Percentiles rank a stretch among this genome's conserved stretches.
Conservation (phyloP, 257 asterid species). For the Apocynum venetum region DNA sequence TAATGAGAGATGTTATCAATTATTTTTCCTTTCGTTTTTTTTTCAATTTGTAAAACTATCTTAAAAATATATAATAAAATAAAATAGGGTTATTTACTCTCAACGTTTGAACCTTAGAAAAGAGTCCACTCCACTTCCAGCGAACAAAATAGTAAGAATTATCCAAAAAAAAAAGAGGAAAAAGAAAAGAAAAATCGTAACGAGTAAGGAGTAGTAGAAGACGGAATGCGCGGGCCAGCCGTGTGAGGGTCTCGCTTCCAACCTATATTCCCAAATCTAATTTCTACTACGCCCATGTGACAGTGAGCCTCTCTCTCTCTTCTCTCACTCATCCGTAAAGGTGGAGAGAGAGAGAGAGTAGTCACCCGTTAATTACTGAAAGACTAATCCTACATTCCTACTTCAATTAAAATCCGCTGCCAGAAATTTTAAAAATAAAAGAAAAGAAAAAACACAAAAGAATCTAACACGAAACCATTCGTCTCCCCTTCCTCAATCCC, state of each 20-base stretch:
- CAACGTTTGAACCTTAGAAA: too few relatives aligned
- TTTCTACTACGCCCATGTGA: constrained; percentile 12
- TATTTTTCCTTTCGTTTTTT: too few relatives aligned
- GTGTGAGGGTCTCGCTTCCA: constrained; percentile 34
- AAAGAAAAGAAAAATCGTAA: not conserved
- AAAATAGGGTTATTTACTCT: too few relatives aligned
- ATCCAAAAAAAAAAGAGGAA: not conserved
- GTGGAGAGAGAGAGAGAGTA: not conserved
- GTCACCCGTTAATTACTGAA: not conserved
- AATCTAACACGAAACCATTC: not conserved
- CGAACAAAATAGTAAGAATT: too few relatives aligned
- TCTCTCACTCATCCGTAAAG: not conserved
- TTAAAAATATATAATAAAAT: too few relatives aligned
- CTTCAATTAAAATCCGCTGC: too few relatives aligned
- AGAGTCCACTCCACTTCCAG: too few relatives aligned
- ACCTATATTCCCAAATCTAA: constrained; percentile 11
- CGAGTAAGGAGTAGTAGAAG: constrained; percentile 13
- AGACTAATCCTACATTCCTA: not conserved
- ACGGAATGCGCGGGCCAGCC: constrained; percentile 23
- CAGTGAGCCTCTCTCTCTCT: not conserved
- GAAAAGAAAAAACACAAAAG: not conserved
- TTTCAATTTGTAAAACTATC: too few relatives aligned
- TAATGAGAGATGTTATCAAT: too few relatives aligned
- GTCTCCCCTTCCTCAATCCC: not conserved
- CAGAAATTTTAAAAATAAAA: not conserved